Evolutionary conservation across 192 early-diverging fungal species (phyloP), one percentile per base, ranked within the genome.

Genomic region (Umbelopsis ramanniana): DNA sequence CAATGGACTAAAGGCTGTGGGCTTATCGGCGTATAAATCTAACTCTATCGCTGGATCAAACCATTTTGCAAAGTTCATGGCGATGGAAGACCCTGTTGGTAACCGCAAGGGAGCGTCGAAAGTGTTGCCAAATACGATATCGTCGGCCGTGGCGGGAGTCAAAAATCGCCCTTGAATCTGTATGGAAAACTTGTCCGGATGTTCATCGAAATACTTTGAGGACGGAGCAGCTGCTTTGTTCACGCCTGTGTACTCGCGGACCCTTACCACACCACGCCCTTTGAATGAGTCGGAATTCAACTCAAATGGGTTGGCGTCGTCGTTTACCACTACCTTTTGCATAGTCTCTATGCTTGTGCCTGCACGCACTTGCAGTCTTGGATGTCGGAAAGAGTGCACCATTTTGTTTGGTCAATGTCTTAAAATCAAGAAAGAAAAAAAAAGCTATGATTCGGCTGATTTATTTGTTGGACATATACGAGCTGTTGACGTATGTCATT

Each of bases 101-200:
- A 91, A 84, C 6, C 81, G 76, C 21, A 93, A 75, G 48, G 91
- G 91, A 19, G 79, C 66, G 68, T 92, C 90, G 72, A 95, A 95
- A 63, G 88, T 84, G 53, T 89, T 89, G 14, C 93, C 93, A 82
- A 94, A 95, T 8, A 94, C 71, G 10, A 94, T 83, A 38, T 92
- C 86, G 63, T 90, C 86, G 12, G 86, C 86, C 4, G 83, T 74
- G 79, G 84, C 82, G 69, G 87, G 84, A 48, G 83, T 80, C 77
- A 90, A 91, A 78, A 94, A 95, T n/a, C 90, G 79, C 26, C 89
- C 90, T 21, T 81, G 85, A 26, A 94, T 74, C 71, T 94, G 91
- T 24, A 95, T 81, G 43, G 90, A 90, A 79, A 91, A 93, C 24
- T 87, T 77, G 60, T 91, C 79, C 26, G 82, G 79, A 47, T 84